Percentiles rank a stretch among this genome's conserved stretches.
Evolutionary conservation across 371 early-diverging fungal genomes (phyloP).

Genomic region (Mucor racemosus): DNA sequence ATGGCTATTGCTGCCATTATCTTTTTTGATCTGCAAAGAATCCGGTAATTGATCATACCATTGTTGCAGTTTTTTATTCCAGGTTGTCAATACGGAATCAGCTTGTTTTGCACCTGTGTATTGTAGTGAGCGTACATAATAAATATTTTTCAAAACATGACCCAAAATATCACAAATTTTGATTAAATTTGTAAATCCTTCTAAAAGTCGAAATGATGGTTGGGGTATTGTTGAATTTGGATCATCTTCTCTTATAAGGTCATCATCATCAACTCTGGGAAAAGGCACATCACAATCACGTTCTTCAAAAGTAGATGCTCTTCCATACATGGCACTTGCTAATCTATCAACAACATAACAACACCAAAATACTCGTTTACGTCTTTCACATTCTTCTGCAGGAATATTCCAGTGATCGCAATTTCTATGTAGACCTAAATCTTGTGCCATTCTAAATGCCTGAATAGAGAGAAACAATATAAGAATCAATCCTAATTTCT

Average conservation of each 20-base stretch:
- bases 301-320: conserved; percentile 49
- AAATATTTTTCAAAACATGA: conserved; percentile 51
- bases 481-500: background rate
- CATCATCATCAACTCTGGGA: conserved; percentile 51
- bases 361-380: conserved; percentile 58
- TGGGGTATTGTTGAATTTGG: background rate
- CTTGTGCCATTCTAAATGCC: conserved; percentile 60
- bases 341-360: conserved; percentile 54
- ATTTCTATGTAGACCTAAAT: conserved; percentile 51
- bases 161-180: conserved; percentile 51
- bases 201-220: conserved; percentile 32
- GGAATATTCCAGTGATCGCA: conserved; percentile 52
- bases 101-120: conserved; percentile 31
- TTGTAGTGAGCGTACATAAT: conserved; percentile 46
- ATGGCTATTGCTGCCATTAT: conserved; percentile 13
- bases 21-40: conserved; percentile 41
- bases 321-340: conserved; percentile 46
- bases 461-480: conserved; percentile 1
- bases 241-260: conserved; percentile 19
- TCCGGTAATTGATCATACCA: conserved; percentile 55
- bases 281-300: conserved; percentile 54
- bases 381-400: conserved; percentile 46
- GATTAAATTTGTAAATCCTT: conserved; percentile 41
- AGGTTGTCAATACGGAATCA: conserved; percentile 40
- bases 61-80: conserved; percentile 44